A percentile compares a stretch with the other conserved stretches of the same genome.
Conservation (phyloP, 345 rosid genomes). For the Arabis hirsuta region DNA sequence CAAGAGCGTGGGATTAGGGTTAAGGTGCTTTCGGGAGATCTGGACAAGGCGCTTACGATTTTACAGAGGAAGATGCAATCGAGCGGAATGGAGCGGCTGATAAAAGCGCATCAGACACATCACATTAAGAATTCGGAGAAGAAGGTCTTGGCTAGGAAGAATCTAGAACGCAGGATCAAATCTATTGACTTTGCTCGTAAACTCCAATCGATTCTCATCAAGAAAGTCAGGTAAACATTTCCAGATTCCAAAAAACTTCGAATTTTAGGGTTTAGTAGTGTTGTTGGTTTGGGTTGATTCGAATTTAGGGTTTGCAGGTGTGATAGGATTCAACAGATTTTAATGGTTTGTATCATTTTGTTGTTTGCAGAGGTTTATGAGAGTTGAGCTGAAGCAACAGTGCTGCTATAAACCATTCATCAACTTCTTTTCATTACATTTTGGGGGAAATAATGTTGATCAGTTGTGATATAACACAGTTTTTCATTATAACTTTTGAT, state of each 20-base stretch:
- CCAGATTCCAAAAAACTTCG: neutral
- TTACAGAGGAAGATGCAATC: conserved; percentile 86
- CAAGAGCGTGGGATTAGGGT: conserved; percentile 87
- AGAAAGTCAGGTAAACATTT: conserved; percentile 64
- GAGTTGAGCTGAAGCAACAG: conserved; percentile 6
- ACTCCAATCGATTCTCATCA: conserved; percentile 72
- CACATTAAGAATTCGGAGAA: conserved; percentile 95
- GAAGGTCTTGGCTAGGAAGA: conserved; percentile 83
- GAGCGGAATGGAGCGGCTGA: conserved; percentile 88
- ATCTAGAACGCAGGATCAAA: conserved; percentile 63
- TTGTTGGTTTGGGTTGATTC: conserved; percentile 4
- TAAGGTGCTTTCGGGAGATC: conserved; percentile 63
- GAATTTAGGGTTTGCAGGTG: neutral
- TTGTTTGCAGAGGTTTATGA: conserved; percentile 44
- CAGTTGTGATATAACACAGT: conserved; percentile 31
- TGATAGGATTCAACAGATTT: neutral
- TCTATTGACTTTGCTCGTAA: conserved; percentile 78
- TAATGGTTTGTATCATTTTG: conserved; percentile 16
- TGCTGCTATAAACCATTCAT: conserved; percentile 20
- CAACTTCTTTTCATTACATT: conserved; percentile 19
- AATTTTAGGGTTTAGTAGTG: conserved; percentile 12
- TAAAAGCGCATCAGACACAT: conserved; percentile 62
- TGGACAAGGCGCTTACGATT: conserved; percentile 65
- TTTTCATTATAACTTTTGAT: conserved; percentile 6
- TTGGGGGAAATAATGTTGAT: conserved; percentile 25